Percentiles rank a stretch among this genome's conserved stretches.
These are phyloP conservation scores for Kuraishia ogatae DNA, from an alignment of 805 yeast genomes.

Conservation along the genomic window DNA sequence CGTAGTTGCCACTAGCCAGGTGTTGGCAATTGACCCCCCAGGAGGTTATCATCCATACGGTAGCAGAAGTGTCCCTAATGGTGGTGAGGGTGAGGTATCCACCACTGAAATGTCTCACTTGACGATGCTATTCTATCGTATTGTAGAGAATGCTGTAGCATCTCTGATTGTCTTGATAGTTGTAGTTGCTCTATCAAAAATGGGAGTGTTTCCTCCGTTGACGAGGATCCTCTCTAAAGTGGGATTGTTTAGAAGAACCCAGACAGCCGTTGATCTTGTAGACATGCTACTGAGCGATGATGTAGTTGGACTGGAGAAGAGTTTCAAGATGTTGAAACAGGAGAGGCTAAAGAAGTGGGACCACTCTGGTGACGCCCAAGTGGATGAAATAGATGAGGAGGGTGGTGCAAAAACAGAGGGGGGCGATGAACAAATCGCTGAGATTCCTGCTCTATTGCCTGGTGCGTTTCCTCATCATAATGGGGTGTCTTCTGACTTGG, in stretches of 20 bases:
- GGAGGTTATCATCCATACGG: background rate
- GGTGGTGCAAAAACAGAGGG: no score
- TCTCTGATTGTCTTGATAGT: slow-evolving; percentile 28
- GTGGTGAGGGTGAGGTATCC: background rate
- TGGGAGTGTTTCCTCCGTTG: slow-evolving; percentile 27
- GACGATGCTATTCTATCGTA: slow-evolving; percentile 16
- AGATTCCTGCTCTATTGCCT: background rate
- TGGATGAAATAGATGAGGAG: no score
- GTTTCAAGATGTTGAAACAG: slow-evolving; percentile 15
- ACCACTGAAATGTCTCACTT: background rate
- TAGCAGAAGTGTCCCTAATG: background rate
- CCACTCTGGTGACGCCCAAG: slow-evolving; percentile 3
- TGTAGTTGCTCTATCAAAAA: slow-evolving; percentile 26
- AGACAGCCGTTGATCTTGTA: slow-evolving; percentile 24
- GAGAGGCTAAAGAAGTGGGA: slow-evolving; percentile 13
- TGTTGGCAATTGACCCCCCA: slow-evolving; percentile 11
- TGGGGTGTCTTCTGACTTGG: background rate
- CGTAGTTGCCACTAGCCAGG: slow-evolving; percentile 4
- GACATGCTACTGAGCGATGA: slow-evolving; percentile 20
- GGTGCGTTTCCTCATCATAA: background rate
- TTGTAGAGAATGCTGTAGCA: slow-evolving; percentile 42
- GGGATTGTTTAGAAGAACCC: slow-evolving; percentile 24
- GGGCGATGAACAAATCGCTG: background rate
- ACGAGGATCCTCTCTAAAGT: slow-evolving; percentile 19
- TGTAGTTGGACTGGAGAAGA: slow-evolving; percentile 16